phyloP scores from a whole-genome alignment of 2,329 filamentous ascomycete species.

The Pyrenophora graminea region DNA sequence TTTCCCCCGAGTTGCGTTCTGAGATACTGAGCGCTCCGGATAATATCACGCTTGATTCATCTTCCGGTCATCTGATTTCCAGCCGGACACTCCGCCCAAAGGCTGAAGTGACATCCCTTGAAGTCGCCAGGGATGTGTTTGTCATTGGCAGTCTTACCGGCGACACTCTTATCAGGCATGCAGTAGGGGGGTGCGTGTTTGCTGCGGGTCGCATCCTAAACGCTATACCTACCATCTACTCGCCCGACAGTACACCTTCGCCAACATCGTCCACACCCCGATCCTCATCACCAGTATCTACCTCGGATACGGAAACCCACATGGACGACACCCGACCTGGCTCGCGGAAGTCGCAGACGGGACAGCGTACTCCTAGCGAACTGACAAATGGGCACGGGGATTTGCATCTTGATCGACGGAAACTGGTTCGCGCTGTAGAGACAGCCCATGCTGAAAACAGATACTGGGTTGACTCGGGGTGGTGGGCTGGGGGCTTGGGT shows the following conservation, averaged over 20 bases:
- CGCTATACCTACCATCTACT: conserved; percentile 28
- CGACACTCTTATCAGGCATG: conserved; percentile 64
- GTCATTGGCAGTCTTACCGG: conserved; percentile 64
- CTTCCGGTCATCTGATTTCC: conserved; percentile 48
- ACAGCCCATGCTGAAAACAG: conserved; percentile 35
- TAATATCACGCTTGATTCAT: neutral
- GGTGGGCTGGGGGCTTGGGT: conserved; percentile 44
- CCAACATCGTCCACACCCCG: conserved; percentile 24
- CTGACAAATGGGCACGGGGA: conserved; percentile 46
- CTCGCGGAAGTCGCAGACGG: conserved; percentile 9
- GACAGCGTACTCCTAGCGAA: conserved; percentile 24
- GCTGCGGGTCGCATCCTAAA: conserved; percentile 56
- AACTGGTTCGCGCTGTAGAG: conserved; percentile 36
- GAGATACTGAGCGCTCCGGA: conserved; percentile 51
- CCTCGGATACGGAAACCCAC: conserved; percentile 20
- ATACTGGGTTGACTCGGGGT: conserved; percentile 40
- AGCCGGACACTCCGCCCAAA: conserved; percentile 59
- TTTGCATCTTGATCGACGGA: conserved; percentile 44
- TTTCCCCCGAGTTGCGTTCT: conserved; percentile 51
- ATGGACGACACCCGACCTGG: conserved; percentile 7
- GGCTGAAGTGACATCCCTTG: conserved; percentile 54
- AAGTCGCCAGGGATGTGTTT: conserved; percentile 59
- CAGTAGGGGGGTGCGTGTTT: conserved; percentile 62
- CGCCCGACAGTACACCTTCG: conserved; percentile 15
- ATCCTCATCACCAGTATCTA: conserved; percentile 26